Conservation (phyloP, 345 rosid species). For the Citrus glauca region DNA sequence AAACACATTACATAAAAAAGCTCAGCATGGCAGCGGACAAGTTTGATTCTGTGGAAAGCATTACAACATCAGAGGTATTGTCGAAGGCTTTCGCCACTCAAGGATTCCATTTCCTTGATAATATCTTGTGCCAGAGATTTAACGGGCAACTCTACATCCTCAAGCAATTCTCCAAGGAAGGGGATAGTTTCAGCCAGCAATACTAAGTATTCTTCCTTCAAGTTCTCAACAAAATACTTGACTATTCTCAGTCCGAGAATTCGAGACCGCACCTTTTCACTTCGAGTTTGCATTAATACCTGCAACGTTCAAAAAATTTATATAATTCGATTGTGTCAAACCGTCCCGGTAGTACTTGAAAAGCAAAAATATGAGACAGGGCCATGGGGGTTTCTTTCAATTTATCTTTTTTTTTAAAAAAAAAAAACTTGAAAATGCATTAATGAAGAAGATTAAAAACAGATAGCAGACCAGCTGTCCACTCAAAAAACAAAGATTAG, state of each 20-base stretch:
- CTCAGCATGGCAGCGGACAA: neutral
- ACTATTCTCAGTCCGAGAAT: constrained; percentile 72
- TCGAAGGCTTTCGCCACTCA: constrained; percentile 80
- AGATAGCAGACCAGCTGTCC: no score
- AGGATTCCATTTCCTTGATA: constrained; percentile 74
- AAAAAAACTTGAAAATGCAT: no score
- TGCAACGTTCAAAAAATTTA: constrained; percentile 16
- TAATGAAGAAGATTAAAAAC: no score
- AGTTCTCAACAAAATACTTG: constrained; percentile 60
- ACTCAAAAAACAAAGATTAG: no score
- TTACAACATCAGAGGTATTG: constrained; percentile 50
- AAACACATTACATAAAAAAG: no score
- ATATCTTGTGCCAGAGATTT: constrained; percentile 81
- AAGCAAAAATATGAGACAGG: neutral
- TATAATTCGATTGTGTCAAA: neutral
- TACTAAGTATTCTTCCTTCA: constrained; percentile 87
- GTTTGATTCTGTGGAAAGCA: neutral
- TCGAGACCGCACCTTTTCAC: constrained; percentile 73
- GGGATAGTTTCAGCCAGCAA: constrained; percentile 81
- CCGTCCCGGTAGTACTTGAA: neutral
- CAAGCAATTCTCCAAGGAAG: constrained; percentile 83
- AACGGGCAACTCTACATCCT: constrained; percentile 78
- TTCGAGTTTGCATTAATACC: constrained; percentile 93
- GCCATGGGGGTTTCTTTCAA: neutral
- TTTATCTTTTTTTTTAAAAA: no score